Evolutionary conservation across 2,329 filamentous ascomycete genomes (phyloP), one percentile per base, ranked within the genome.

Genomic region (Epichloe coenophiala): DNA sequence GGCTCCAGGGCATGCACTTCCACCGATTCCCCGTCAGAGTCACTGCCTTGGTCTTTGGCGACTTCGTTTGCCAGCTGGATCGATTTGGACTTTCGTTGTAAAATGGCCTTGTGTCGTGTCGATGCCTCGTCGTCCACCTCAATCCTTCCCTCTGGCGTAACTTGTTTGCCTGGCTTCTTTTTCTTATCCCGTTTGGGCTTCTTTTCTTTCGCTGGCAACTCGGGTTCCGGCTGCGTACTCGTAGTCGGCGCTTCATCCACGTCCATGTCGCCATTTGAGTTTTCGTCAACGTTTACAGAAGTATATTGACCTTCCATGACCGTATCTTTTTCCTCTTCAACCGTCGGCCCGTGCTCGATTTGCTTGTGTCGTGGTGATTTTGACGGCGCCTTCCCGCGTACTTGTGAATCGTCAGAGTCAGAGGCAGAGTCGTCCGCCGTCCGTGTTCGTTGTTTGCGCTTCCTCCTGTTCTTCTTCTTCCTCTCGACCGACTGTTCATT

Each of bases 1-100:
- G 88, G 89, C 51, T 85, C 81, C 1, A 97, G 72, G 21, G 87
- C 88, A 63, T 89, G 82, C 3, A 82, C 63, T 59, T 79, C 74
- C 12, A 58, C 57, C 21, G 62, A 56, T 40, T 69, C 65, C 15
- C 60, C 58, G 4, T 68, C 64, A 0, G 61, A 48, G 7, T 47
- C 56, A n/a, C 63, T 58, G 36, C 61, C 59, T 33, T 60, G 57
- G 1, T 63, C 58, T 2, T 65, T 60, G 3, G 67, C 64, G 11
- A 68, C 58, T 51, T 71, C 70, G 42, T 72, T 65, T 3, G 72
- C 67, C 52, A 72, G 65, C 53, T 72, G 73, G 35, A 81, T 63
- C 1, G 77, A 76, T 57, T 77, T 82, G 19, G 73, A 67, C 39
- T 75, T 72, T 56, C 78, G 79, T 43, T 76, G 71, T 36, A 83